A percentile compares a stretch with the other conserved stretches of the same genome.
Conservation (phyloP, 2,329 filamentous ascomycete species). For the Pseudocercospora fuligena region DNA sequence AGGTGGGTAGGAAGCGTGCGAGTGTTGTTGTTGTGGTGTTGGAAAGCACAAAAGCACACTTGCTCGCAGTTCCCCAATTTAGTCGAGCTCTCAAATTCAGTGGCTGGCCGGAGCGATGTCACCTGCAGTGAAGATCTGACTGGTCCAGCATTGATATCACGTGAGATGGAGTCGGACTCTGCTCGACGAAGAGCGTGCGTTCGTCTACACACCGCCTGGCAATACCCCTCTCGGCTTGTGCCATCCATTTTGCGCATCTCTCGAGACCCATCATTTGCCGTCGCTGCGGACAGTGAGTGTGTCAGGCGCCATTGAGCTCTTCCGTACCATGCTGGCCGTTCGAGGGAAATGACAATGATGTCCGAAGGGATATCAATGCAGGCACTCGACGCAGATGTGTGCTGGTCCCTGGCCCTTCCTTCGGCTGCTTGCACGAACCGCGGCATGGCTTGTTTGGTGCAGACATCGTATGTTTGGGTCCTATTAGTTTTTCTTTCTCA, state of each 20-base stretch:
- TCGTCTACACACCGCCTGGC: conserved; percentile 7
- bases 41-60: not conserved
- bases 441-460: not conserved
- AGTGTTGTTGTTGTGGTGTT: not conserved
- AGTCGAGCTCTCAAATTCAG: conserved; percentile 4
- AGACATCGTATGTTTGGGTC: not conserved
- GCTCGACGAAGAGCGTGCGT: not conserved
- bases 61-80: not conserved
- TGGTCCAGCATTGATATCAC: conserved; percentile 3
- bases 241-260: not conserved
- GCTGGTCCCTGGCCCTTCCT: conserved; percentile 15
- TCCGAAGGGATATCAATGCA: not conserved
- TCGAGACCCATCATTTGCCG: not conserved
- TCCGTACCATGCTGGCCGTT: not conserved
- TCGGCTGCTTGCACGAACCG: conserved; percentile 11
- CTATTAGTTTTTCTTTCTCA: not conserved
- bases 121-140: conserved; percentile 2
- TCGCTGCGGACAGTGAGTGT: not conserved
- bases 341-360: not conserved
- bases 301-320: not conserved
- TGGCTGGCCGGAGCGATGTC: not conserved
- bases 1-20: not conserved
- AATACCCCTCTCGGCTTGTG: not conserved
- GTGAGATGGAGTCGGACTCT: not conserved
- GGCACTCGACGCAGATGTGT: conserved; percentile 2